Evolutionary conservation across 2,329 filamentous ascomycete genomes (phyloP).

Genomic region (Colletotrichum zoysiae): DNA sequence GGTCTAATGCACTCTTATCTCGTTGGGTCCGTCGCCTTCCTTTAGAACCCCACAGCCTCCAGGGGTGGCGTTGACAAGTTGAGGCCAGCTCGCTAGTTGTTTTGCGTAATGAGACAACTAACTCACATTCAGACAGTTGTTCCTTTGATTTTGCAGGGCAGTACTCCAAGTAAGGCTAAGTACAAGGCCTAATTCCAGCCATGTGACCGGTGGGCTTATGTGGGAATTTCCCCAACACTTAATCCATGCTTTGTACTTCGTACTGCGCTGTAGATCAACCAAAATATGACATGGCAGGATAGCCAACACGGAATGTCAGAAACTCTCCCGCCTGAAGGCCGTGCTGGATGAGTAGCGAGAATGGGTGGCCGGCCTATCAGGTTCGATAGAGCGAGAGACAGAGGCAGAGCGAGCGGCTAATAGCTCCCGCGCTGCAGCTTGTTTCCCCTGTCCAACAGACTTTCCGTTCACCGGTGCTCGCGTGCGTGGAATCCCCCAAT

Average conservation of each 20-base stretch:
- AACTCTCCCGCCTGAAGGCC: not conserved
- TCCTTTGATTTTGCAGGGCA: too few species aligned
- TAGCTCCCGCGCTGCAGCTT: conserved; percentile 6
- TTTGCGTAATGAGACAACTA: not conserved
- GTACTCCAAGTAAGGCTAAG: not conserved
- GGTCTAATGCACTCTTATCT: conserved; percentile 7
- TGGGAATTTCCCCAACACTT: not conserved
- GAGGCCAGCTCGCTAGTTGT: not conserved
- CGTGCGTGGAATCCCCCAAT: conserved; percentile 27
- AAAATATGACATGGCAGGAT: not conserved
- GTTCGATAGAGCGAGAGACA: not conserved
- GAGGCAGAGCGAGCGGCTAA: not conserved
- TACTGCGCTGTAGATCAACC: not conserved
- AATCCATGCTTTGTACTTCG: not conserved
- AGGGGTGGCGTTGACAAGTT: not conserved
- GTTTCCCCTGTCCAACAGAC: conserved; percentile 13
- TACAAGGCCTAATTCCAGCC: not conserved
- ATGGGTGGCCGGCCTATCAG: conserved; percentile 22
- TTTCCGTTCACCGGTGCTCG: conserved; percentile 17
- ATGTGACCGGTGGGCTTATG: not conserved
- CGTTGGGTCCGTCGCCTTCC: too few species aligned
- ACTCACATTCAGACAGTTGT: not conserved
- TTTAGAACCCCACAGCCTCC: not conserved
- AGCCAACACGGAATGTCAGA: not conserved
- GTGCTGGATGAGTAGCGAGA: not conserved